Base-by-base conservation (phyloP, 78 protist genomes). In the Cavenderia fasciculata region DNA sequence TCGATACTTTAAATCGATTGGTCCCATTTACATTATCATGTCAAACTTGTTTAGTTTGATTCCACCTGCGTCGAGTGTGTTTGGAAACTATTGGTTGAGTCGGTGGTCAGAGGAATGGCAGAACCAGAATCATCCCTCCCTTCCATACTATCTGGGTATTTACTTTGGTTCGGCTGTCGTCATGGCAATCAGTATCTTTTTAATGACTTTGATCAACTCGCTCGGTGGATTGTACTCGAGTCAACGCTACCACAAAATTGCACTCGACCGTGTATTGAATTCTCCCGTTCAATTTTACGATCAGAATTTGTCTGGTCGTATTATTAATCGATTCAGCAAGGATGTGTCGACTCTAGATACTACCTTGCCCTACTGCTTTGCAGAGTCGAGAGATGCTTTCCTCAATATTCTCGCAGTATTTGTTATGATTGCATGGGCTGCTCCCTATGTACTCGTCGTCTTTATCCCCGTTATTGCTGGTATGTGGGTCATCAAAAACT, bases 251-350 rank as follows among this genome's bases (percentile, higher is more conserved):
- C 52, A 69, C 75, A 46, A 69, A 33, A 19, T 3, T 11, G 75
- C 75, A 27, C 52, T 69, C 25, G 4, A 0, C 0, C 4, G 36
- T 18, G 54, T 38, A 23, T 1, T 73, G 0, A 73, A 73, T 11
- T 73, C 70, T 16, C 86, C 86, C 16, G 43, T 75, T 33, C 66
- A 21, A 0, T 75, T 59, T 44, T 75, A 44, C 61, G 86, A 75
- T 0, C 43, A 25, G 29, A 75, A 63, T 21, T 72, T 52, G 33
- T 47, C 66, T 19, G 99, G 99, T 2, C 94, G 99, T 47, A 91
- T 99, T 21, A 56, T 97, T 43, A 97, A 97, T 94, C 94, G 99
- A 31, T 98, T 99, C 96, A 52, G 94, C 14, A 93, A 88, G 63
- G 97, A 96, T 68, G 1, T 71, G 2, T 54, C 54, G 59, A 46